These are phyloP conservation scores for Penicillium sp. DNA, from an alignment of 2,329 filamentous ascomycete genomes.

Conservation along the genomic window DNA sequence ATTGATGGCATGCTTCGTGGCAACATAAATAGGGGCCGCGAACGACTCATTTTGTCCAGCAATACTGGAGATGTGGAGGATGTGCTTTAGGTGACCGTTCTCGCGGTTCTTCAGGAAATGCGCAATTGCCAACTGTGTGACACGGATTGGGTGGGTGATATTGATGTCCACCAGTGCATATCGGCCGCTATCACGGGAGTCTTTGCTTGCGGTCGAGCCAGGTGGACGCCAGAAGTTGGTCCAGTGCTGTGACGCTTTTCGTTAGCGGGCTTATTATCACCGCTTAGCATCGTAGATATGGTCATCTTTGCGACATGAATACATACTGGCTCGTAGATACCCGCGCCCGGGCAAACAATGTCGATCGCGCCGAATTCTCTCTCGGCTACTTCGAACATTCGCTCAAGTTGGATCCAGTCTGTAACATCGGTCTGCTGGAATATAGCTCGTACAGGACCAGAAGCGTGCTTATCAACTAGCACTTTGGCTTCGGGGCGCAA, in stretches of 20 bases:
- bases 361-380: slow-evolving; percentile 49
- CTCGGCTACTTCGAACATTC: slow-evolving; percentile 51
- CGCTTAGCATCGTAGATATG: background rate
- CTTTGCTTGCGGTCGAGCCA: slow-evolving; percentile 42
- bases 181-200: slow-evolving; percentile 40
- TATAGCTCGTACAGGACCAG: slow-evolving; percentile 34
- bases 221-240: slow-evolving; percentile 54
- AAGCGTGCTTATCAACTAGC: slow-evolving; percentile 40
- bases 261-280: background rate
- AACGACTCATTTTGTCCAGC: slow-evolving; percentile 23
- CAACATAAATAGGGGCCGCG: slow-evolving; percentile 48
- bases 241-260: slow-evolving; percentile 36
- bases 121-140: slow-evolving; percentile 51
- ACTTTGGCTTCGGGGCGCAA: slow-evolving; percentile 47
- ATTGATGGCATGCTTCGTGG: slow-evolving; percentile 51
- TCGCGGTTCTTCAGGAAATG: slow-evolving; percentile 44
- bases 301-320: background rate
- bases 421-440: slow-evolving; percentile 51
- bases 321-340: slow-evolving; percentile 46
- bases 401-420: slow-evolving; percentile 50
- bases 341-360: slow-evolving; percentile 50
- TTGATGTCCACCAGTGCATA: slow-evolving; percentile 53
- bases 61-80: slow-evolving; percentile 4
- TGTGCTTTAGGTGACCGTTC: slow-evolving; percentile 37
- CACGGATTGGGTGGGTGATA: slow-evolving; percentile 53